phyloP scores from a whole-genome alignment of 2,329 filamentous ascomycete genomes.

The Exophiala oligosperma region DNA sequence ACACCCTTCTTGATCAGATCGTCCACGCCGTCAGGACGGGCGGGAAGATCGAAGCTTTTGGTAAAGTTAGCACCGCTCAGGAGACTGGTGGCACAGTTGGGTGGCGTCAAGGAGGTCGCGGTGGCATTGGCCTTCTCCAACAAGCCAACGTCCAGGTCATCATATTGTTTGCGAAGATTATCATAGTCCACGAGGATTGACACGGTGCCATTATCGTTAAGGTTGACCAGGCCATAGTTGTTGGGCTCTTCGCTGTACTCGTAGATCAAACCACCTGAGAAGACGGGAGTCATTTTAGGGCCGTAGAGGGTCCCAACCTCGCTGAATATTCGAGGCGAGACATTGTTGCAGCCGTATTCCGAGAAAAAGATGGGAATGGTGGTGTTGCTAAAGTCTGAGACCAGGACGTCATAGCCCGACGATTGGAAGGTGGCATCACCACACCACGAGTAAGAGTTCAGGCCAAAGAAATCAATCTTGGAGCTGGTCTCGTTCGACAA shows the following conservation, averaged over 20 bases:
- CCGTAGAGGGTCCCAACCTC: constrained; percentile 63
- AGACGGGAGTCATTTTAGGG: constrained; percentile 56
- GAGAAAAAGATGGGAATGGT: constrained; percentile 66
- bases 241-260: constrained; percentile 51
- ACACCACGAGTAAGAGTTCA: constrained; percentile 71
- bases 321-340: constrained; percentile 58
- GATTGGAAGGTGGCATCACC: constrained; percentile 57
- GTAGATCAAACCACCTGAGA: constrained; percentile 59
- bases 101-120: constrained; percentile 56
- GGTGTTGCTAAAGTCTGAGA: constrained; percentile 58
- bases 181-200: constrained; percentile 66
- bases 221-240: constrained; percentile 59
- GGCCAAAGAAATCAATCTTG: constrained; percentile 63
- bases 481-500: constrained; percentile 51
- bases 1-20: constrained; percentile 77
- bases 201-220: constrained; percentile 59
- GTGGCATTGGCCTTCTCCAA: constrained; percentile 65
- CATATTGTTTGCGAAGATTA: constrained; percentile 73
- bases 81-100: constrained; percentile 64
- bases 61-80: constrained; percentile 70
- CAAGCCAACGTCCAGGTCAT: constrained; percentile 68
- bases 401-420: constrained; percentile 58
- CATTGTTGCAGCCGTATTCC: constrained; percentile 66
- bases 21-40: constrained; percentile 65
- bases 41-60: constrained; percentile 76